Evolutionary conservation across 257 asterid species (phyloP).

Genomic region (Fraxinus pennsylvanica): DNA sequence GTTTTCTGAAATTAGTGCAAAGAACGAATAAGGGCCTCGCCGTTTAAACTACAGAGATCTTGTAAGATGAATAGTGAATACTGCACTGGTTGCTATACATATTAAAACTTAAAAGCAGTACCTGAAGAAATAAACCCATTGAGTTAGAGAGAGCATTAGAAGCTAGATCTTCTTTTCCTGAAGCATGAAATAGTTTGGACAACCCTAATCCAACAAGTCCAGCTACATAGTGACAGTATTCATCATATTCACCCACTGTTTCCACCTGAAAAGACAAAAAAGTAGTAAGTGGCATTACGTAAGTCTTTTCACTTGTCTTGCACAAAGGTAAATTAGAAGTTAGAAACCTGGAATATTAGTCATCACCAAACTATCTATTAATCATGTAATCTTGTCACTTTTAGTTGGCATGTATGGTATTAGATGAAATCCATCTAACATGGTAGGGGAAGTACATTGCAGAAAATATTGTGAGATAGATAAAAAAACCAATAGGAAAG

Average conservation of each 20-base stretch:
- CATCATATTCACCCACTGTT: slow-evolving; percentile 82
- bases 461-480: slow-evolving; percentile 18
- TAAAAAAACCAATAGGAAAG: slow-evolving; percentile 12
- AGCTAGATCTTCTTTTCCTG: slow-evolving; percentile 75
- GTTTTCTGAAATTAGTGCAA: slow-evolving; percentile 64
- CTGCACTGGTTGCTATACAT: slow-evolving; percentile 19
- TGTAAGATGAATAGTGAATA: neutral
- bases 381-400: slow-evolving; percentile 5
- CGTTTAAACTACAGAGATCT: slow-evolving; percentile 18
- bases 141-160: slow-evolving; percentile 78
- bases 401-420: neutral
- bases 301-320: neutral
- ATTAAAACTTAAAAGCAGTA: slow-evolving; percentile 38
- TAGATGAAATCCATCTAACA: neutral
- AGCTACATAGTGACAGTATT: slow-evolving; percentile 95
- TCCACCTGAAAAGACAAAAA: slow-evolving; percentile 66
- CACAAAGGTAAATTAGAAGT: neutral
- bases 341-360: neutral
- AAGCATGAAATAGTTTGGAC: slow-evolving; percentile 91
- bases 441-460: neutral
- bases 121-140: slow-evolving; percentile 98
- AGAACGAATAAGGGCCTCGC: slow-evolving; percentile 16
- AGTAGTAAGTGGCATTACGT: slow-evolving; percentile 1
- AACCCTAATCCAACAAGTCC: slow-evolving; percentile 94
- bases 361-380: neutral